Evolutionary conservation across 2,329 filamentous ascomycete genomes (phyloP).

Genomic region (Sclerotinia borealis): DNA sequence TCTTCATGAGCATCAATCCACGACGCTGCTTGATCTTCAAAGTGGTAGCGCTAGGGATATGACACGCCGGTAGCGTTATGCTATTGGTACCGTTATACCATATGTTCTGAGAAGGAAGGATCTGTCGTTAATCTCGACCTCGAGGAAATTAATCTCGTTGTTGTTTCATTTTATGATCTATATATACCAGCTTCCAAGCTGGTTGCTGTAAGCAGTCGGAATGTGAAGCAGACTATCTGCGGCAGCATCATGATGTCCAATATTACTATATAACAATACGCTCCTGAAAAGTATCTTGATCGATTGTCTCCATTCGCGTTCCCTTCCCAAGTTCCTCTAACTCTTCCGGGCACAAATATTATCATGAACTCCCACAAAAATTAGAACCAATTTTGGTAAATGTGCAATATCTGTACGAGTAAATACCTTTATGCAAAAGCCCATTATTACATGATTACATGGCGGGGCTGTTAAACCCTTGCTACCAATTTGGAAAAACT

Average conservation of each 20-base stretch:
- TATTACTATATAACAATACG: neutral
- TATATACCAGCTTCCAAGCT: slow-evolving; percentile 15
- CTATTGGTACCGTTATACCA: slow-evolving; percentile 23
- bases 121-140: slow-evolving; percentile 38
- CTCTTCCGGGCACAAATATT: neutral
- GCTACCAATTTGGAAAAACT: neutral
- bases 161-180: slow-evolving; percentile 39
- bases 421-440: neutral
- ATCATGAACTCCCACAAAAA: neutral
- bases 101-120: slow-evolving; percentile 34
- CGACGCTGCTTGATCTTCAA: slow-evolving; percentile 27
- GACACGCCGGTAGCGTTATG: slow-evolving; percentile 30
- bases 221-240: neutral
- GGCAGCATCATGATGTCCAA: neutral
- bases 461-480: neutral
- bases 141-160: slow-evolving; percentile 31
- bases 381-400: too few species aligned
- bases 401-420: neutral
- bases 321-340: neutral
- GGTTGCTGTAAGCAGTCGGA: neutral
- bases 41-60: slow-evolving; percentile 27
- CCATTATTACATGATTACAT: neutral
- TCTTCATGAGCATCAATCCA: slow-evolving; percentile 32
- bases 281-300: neutral
- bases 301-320: neutral